Percentiles rank a stretch among this genome's conserved stretches.
Conservation (phyloP, 2,329 filamentous ascomycete genomes). For the Trichoderma sp. region DNA sequence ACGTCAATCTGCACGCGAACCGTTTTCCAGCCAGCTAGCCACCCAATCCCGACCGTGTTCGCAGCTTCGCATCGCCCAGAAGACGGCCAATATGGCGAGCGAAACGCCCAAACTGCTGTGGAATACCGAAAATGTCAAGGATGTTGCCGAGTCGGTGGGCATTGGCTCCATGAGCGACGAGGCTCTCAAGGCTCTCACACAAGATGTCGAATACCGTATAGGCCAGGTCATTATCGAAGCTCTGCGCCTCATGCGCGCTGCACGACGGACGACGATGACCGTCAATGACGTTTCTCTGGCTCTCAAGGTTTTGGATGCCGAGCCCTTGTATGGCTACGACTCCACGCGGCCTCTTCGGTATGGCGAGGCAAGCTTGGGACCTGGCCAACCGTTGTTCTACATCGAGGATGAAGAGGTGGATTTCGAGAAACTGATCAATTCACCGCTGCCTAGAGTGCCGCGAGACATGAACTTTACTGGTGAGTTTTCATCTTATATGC, state of each 20-base stretch:
- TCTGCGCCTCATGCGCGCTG: constrained; percentile 92
- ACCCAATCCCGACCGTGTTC: neutral
- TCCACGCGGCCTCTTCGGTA: constrained; percentile 85
- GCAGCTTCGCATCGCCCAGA: neutral
- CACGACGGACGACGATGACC: constrained; percentile 79
- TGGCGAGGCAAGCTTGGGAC: constrained; percentile 89
- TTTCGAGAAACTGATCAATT: constrained; percentile 98
- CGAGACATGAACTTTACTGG: constrained; percentile 89
- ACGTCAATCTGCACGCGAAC: neutral
- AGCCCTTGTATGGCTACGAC: constrained; percentile 95
- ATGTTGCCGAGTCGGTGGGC: constrained; percentile 94
- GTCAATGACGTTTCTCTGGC: constrained; percentile 89
- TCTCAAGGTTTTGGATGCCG: constrained; percentile 81
- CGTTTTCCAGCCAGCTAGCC: neutral
- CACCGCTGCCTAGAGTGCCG: constrained; percentile 89
- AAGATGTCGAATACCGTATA: constrained; percentile 94
- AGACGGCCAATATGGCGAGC: constrained; percentile 34
- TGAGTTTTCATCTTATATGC: constrained; percentile 39
- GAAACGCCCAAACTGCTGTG: constrained; percentile 65
- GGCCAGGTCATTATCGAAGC: constrained; percentile 92
- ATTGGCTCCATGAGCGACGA: constrained; percentile 80
- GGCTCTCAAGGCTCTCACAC: constrained; percentile 79
- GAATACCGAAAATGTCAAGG: constrained; percentile 94
- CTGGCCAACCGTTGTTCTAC: constrained; percentile 93
- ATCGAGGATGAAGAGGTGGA: constrained; percentile 98